A percentile compares a stretch with the other conserved stretches of the same genome.
These are phyloP conservation scores for Phytophthora agathidicida DNA, from an alignment of 352 stramenopile genomes.

Conservation along the genomic window DNA sequence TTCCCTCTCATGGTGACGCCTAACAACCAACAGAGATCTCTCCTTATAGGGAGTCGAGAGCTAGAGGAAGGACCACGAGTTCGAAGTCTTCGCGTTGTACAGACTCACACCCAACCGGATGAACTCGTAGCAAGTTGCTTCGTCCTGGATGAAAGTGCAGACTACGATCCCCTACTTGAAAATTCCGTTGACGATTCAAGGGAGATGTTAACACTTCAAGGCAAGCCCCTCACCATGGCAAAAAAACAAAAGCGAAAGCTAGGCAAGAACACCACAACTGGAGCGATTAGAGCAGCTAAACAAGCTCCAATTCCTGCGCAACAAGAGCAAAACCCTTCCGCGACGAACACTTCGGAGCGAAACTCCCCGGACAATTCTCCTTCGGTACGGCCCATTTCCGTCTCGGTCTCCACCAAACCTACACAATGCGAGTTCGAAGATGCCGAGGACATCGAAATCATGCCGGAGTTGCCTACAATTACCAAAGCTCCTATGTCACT, in stretches of 20 bases:
- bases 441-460: neutral
- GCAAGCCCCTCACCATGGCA: conserved; percentile 13
- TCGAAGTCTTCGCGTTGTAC: neutral
- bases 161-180: neutral
- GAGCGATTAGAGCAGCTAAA: neutral
- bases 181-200: neutral
- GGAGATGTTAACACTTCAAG: conserved; percentile 14
- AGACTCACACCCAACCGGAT: neutral
- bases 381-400: conserved; percentile 16
- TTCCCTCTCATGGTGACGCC: conserved; percentile 24
- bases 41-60: neutral
- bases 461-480: neutral
- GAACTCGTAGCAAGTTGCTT: neutral
- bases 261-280: conserved; percentile 1
- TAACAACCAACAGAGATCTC: neutral
- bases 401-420: conserved; percentile 22
- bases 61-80: neutral
- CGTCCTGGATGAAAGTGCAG: neutral
- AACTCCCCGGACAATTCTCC: neutral
- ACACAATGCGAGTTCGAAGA: conserved; percentile 4
- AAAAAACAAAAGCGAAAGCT: conserved; percentile 4
- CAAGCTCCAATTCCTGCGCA: no score
- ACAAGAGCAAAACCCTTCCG: neutral
- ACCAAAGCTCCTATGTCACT: neutral
- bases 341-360: neutral